phyloP scores from a whole-genome alignment of 176 grass and related monocot genomes.

The Luzula sylvatica region DNA sequence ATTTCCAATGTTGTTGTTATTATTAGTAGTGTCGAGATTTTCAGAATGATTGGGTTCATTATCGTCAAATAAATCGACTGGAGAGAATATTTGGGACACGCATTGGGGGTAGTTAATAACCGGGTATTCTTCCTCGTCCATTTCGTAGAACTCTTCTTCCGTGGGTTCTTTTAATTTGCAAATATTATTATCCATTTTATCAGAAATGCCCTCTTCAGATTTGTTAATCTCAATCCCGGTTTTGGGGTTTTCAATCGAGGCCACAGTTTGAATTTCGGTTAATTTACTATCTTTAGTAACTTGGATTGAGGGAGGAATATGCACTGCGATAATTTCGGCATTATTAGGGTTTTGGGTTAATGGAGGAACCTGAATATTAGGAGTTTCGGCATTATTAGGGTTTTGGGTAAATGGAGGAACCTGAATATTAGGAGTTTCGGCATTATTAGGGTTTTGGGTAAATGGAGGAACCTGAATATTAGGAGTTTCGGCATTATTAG shows the following conservation, averaged over 20 bases:
- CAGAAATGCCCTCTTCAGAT: background rate
- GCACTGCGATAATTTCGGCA: background rate
- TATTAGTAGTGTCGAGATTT: background rate
- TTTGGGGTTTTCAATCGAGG: background rate
- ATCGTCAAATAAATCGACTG: background rate
- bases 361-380: background rate
- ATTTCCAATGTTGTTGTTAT: constrained; percentile 17
- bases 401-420: background rate
- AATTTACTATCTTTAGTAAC: background rate
- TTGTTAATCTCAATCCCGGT: background rate
- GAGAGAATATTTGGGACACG: constrained; percentile 7
- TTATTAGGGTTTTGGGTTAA: constrained; percentile 2
- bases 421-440: background rate
- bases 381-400: background rate
- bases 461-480: background rate
- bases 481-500: background rate
- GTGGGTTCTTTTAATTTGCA: background rate
- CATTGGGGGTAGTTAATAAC: background rate
- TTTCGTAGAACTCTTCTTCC: background rate
- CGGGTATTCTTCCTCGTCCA: constrained; percentile 8
- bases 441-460: constrained; percentile 6
- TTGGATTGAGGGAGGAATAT: background rate
- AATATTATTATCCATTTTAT: background rate
- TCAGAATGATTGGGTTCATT: too few species aligned
- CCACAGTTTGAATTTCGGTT: constrained; percentile 2